These are phyloP conservation scores for Eremochloa ophiuroides DNA, from an alignment of 176 grass and related monocot species.

Conservation along the genomic window DNA sequence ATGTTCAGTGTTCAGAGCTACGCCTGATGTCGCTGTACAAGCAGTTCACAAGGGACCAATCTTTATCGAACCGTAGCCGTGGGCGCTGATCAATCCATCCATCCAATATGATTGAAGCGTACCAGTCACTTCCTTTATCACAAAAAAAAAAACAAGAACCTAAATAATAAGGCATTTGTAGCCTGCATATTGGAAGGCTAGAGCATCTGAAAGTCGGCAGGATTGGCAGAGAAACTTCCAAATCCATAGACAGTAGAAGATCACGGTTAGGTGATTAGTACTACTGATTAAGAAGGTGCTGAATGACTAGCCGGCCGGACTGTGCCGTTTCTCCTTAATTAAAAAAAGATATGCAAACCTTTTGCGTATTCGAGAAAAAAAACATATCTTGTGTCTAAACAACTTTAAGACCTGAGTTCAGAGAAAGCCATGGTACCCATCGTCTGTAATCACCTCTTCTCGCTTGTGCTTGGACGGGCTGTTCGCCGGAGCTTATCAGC, in stretches of 20 bases:
- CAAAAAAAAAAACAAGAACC: too few relatives aligned
- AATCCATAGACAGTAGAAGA: not conserved
- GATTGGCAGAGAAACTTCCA: not conserved
- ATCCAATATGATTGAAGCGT: not conserved
- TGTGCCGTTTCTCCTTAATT: too few relatives aligned
- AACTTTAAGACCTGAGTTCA: too few relatives aligned
- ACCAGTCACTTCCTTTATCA: too few relatives aligned
- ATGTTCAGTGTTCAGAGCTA: slow-evolving; percentile 3
- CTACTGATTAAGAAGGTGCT: not conserved
- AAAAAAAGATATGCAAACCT: too few relatives aligned
- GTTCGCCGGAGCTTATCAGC: too few relatives aligned
- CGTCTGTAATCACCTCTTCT: too few relatives aligned
- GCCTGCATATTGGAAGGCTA: slow-evolving; percentile 1
- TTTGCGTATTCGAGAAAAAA: too few relatives aligned
- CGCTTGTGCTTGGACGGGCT: too few relatives aligned
- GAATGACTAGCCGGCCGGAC: not conserved
- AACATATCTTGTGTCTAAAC: too few relatives aligned
- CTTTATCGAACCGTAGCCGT: not conserved
- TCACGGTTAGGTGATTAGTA: not conserved
- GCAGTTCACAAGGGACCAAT: not conserved
- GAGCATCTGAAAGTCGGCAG: slow-evolving; percentile 15
- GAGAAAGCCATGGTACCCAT: too few relatives aligned
- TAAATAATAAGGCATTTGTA: not conserved
- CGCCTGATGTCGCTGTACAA: not conserved
- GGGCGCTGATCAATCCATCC: not conserved